Evolutionary conservation across 73 alveolate species (phyloP), one percentile per base, ranked within the genome.

Genomic region (Breviolum minutum): DNA sequence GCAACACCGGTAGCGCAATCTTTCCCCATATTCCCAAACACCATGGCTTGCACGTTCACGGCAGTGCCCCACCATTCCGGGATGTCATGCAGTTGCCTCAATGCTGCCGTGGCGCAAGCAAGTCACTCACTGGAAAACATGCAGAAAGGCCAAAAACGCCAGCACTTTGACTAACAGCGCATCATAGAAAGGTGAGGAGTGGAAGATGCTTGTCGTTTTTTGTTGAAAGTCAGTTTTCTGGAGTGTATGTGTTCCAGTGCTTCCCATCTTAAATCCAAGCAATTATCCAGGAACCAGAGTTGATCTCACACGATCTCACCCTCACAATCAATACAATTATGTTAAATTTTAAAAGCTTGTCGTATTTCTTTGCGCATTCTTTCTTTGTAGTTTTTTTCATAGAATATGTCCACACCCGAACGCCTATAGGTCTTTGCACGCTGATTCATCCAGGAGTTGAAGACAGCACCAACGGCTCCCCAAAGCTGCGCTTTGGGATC

Each of bases 11-110:
- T 99, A 17, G 99, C 99, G 76, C 99, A 99, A 63, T 99, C 99
- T 30, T 89, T 99, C 69, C 99, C 95, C 92, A 80, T 83, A 54
- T 95, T 22, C 74, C 32, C 74, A 13, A 32, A 82, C 54, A 79
- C 64, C 87, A 99, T 99, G 83, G 99, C 99, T 87, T 89, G 98
- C 80, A 99, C 99, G 85, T 93, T 99, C 85, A 99, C 99, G n/a
- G 99, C 99, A 76, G 99, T 99, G 95, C 99, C 99, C 99, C 99
- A 99, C 54, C 91, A 98, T 83, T 99, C 99, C 26, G 99, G 99
- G 90, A 99, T 98, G 87, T 99, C 99, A 92, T 99, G 99, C 85
- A 99, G 63, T 63, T 79, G 87, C 87, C 85, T 74, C 54, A 40
- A 40, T 40, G 54, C 54, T 40, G 54, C 54, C 54, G 54, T 40